Percentiles rank a stretch among this genome's conserved stretches.
Conservation (phyloP, 805 yeast species). For the Starmerella apicola region DNA sequence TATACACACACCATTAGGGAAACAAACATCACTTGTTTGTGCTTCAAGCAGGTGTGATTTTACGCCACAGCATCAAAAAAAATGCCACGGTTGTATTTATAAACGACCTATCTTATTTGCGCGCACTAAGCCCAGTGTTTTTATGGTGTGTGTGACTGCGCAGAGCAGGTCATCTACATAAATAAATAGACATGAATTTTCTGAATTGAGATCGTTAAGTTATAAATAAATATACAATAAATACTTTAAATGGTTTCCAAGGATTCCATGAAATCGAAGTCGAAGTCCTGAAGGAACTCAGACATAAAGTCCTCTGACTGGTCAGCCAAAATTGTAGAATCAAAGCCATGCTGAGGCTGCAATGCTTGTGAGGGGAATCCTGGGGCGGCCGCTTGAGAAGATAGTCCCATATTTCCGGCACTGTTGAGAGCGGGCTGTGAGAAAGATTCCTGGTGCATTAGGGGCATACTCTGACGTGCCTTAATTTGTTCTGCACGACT, state of each 20-base stretch:
- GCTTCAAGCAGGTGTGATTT: too few relatives aligned
- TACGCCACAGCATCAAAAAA: too few relatives aligned
- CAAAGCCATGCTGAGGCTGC: background rate
- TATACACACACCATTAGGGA: too few relatives aligned
- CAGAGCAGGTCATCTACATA: too few relatives aligned
- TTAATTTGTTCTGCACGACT: background rate
- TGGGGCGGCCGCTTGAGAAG: background rate
- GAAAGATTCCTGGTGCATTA: background rate
- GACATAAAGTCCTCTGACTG: constrained; percentile 8
- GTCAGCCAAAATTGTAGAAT: background rate
- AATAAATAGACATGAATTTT: too few relatives aligned
- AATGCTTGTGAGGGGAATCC: background rate
- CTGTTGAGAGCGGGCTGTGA: background rate
- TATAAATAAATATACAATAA: background rate
- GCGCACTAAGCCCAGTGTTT: too few relatives aligned
- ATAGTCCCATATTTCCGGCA: background rate
- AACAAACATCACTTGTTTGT: too few relatives aligned
- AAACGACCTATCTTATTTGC: too few relatives aligned
- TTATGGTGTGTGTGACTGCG: too few relatives aligned
- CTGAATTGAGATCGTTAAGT: too few relatives aligned
- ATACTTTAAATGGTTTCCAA: constrained; percentile 3
- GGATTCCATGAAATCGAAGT: constrained; percentile 17
- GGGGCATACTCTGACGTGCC: background rate
- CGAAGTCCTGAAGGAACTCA: constrained; percentile 16
- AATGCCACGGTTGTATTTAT: too few relatives aligned